These are phyloP conservation scores for Sisymbrium irio DNA, from an alignment of 345 rosid species.

Conservation along the genomic window DNA sequence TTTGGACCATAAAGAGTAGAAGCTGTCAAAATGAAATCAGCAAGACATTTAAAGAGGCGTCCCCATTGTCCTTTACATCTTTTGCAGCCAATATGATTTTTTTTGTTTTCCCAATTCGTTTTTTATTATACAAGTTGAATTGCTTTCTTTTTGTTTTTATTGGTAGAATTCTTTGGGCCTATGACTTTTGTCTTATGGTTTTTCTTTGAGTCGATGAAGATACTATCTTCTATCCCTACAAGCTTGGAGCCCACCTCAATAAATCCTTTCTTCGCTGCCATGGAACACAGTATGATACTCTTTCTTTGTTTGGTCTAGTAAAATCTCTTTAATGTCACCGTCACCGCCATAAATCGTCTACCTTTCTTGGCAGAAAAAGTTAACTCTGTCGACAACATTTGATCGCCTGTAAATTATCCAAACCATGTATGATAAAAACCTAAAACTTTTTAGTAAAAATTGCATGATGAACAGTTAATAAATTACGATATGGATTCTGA, in stretches of 20 bases:
- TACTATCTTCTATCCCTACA: slow-evolving; percentile 25
- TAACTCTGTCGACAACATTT: slow-evolving; percentile 23
- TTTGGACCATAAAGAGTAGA: slow-evolving; percentile 33
- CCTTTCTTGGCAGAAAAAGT: slow-evolving; percentile 34
- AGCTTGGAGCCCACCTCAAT: slow-evolving; percentile 42
- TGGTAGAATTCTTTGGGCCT: slow-evolving; percentile 21
- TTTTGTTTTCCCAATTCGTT: too few species aligned
- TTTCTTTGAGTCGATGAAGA: slow-evolving; percentile 30
- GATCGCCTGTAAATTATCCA: slow-evolving; percentile 2
- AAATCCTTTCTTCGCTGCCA: slow-evolving; percentile 30
- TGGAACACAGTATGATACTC: slow-evolving; percentile 32
- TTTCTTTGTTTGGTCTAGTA: slow-evolving; percentile 27
- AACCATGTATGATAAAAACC: not conserved
- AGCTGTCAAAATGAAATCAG: slow-evolving; percentile 32
- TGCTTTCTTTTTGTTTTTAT: slow-evolving; percentile 1
- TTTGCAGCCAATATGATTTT: slow-evolving; percentile 20
- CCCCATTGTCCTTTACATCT: slow-evolving; percentile 37
- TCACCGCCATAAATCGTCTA: slow-evolving; percentile 33
- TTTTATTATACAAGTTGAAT: too few species aligned
- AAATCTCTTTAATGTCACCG: slow-evolving; percentile 36
- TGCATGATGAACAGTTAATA: not conserved
- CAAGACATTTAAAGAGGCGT: slow-evolving; percentile 24
- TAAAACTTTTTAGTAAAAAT: not conserved
- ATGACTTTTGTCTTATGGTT: slow-evolving; percentile 25
- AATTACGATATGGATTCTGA: not conserved